Base-by-base conservation (phyloP, 768 basidiomycete genomes). In the Suillus tomentosus region DNA sequence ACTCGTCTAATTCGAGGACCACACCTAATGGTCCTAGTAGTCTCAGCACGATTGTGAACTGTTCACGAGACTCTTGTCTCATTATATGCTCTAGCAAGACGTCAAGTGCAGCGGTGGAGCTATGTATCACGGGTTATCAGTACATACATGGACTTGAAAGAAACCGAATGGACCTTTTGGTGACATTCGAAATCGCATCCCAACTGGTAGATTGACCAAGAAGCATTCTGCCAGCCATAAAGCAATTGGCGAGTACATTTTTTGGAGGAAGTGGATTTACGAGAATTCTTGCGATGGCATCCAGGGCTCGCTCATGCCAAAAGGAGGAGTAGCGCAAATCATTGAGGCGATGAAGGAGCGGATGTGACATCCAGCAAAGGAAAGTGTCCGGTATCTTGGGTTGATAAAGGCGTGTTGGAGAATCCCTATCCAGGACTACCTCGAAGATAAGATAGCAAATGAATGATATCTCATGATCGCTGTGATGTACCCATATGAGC, bases 341-440 rank as follows among this genome's bases (percentile, higher is more conserved):
- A 2, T 39, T 47, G 31, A 65, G 54, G 13, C 62, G 48, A 24
- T 63, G 61, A 14, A 57, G 64, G 13, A 65, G 50, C 27, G 61
- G 50, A 42, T 62, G 62, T 31, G 61, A 57, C 61, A 62, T 39
- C 64, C 64, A 65, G 10, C 17, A 34, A 55, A 65, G 61, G 27
- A 50, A 63, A 19, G 24, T 31, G 14, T 56, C 48, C 1, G 53
- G 53, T 58, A 62, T 57, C 14, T 45, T 63, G 27, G 64, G 27
- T 19, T 37, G 45, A 50, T 24, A 36, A 27, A 55, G 47, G 31
- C 47, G 47, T 19, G 54, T 9, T 51, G 62, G 62, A 48, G 59
- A 55, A 56, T 47, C 61, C 55, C 42, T 13, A 11, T 61, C 59
- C 17, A 56, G 39, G 37, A 43, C 43, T 37, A 57, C 31, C 36